These are phyloP conservation scores for Hortaea werneckii DNA, from an alignment of 2,329 filamentous ascomycete genomes.

Conservation along the genomic window DNA sequence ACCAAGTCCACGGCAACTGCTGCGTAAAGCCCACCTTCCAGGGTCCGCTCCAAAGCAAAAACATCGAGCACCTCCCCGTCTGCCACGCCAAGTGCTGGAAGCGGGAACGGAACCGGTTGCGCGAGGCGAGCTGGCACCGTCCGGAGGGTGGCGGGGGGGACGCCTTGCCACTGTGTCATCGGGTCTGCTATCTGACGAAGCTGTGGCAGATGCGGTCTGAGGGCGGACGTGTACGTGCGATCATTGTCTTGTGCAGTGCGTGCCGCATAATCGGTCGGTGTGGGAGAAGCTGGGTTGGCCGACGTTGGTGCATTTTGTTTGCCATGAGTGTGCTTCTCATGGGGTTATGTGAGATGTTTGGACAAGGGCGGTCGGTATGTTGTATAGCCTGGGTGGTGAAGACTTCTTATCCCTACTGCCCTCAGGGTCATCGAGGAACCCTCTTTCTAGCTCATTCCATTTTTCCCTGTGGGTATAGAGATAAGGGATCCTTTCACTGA, in stretches of 20 bases:
- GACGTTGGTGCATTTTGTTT: background rate
- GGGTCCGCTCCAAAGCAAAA: background rate
- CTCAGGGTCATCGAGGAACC: no score
- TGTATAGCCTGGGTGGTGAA: no score
- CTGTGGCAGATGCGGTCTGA: background rate
- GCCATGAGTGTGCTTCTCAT: background rate
- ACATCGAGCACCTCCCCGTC: slow-evolving; percentile 3
- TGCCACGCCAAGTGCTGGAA: slow-evolving; percentile 3
- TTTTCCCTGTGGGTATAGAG: no score
- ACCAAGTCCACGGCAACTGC: background rate
- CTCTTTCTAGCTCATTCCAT: no score
- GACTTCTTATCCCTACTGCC: no score
- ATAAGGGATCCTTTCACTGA: no score
- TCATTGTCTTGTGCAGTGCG: background rate
- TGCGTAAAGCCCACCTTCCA: background rate
- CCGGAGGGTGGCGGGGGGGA: background rate
- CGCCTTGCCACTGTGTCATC: slow-evolving; percentile 3
- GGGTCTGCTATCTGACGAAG: slow-evolving; percentile 1
- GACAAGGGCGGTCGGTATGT: no score
- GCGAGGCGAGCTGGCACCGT: background rate
- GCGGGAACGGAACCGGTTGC: slow-evolving; percentile 2
- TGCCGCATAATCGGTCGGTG: background rate
- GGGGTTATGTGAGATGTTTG: background rate
- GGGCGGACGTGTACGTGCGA: background rate
- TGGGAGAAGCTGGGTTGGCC: background rate